phyloP scores from a whole-genome alignment of 192 early-diverging fungal species.

The Piromyces finnis region DNA sequence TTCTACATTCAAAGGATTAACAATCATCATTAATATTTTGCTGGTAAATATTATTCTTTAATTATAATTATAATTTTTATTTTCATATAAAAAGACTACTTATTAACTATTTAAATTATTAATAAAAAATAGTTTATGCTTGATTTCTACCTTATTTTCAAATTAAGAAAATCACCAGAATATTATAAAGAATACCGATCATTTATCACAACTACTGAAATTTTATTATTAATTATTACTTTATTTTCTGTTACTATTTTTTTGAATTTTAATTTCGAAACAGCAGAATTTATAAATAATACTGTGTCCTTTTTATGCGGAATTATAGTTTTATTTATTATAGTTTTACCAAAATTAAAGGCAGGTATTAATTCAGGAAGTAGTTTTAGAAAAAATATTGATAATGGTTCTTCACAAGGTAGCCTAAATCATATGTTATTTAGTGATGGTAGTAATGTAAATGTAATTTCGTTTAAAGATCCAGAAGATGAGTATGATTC shows the following conservation, averaged over 20 bases:
- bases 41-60: too few relatives aligned
- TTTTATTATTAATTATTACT: too few relatives aligned
- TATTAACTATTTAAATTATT: too few relatives aligned
- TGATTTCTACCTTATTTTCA: neutral
- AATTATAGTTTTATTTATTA: too few relatives aligned
- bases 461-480: neutral
- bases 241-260: too few relatives aligned
- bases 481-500: neutral
- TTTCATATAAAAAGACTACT: too few relatives aligned
- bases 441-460: neutral
- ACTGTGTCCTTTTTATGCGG: too few relatives aligned
- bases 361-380: too few relatives aligned
- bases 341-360: neutral
- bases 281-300: too few relatives aligned
- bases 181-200: neutral
- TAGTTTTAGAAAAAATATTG: too few relatives aligned
- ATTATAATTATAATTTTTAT: too few relatives aligned
- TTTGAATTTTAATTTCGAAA: too few relatives aligned
- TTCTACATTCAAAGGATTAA: neutral
- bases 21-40: neutral
- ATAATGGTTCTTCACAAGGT: neutral
- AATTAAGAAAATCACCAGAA: neutral
- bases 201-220: neutral
- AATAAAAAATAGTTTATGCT: neutral
- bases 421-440: neutral